Conservation (phyloP, 2,329 filamentous ascomycete species). For the Fusarium sp. region DNA sequence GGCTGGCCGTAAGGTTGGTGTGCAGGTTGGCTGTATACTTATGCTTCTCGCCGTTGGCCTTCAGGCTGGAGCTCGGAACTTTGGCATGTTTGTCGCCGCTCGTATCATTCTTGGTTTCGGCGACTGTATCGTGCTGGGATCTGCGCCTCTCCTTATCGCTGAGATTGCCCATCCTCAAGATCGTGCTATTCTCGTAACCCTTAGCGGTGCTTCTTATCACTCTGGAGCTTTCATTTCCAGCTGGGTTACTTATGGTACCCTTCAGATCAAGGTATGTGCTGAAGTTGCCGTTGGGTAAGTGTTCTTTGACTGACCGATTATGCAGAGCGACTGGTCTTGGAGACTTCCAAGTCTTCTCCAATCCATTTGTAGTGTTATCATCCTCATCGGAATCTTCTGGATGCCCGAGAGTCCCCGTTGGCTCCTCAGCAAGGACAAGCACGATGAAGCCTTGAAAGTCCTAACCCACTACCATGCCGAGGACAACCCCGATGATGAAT, state of each 20-base stretch:
- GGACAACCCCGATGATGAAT: conserved; percentile 15
- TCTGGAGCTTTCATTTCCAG: conserved; percentile 23
- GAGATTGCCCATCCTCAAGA: conserved; percentile 15
- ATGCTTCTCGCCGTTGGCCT: conserved; percentile 23
- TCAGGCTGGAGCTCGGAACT: conserved; percentile 23
- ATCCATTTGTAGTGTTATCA: conserved; percentile 31
- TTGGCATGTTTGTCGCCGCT: conserved; percentile 30
- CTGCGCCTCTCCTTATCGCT: conserved; percentile 19
- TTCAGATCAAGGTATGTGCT: conserved; percentile 11
- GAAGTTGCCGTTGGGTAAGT: too few relatives aligned
- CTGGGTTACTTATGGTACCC: conserved; percentile 20
- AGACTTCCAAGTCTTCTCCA: conserved; percentile 12
- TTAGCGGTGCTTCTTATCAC: conserved; percentile 15
- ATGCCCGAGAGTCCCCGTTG: conserved; percentile 41
- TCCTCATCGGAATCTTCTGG: conserved; percentile 17
- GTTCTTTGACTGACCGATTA: not conserved
- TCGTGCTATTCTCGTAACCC: conserved; percentile 17
- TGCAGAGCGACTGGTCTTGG: conserved; percentile 15
- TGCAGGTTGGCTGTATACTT: conserved; percentile 17
- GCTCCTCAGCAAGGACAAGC: conserved; percentile 39
- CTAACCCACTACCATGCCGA: conserved; percentile 38
- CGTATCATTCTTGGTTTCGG: conserved; percentile 28
- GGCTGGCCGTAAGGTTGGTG: conserved; percentile 24
- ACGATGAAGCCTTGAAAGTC: conserved; percentile 33
- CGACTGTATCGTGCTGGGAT: conserved; percentile 6